Conservation (phyloP, 352 stramenopile genomes). For the Globisporangium apiculatum region DNA sequence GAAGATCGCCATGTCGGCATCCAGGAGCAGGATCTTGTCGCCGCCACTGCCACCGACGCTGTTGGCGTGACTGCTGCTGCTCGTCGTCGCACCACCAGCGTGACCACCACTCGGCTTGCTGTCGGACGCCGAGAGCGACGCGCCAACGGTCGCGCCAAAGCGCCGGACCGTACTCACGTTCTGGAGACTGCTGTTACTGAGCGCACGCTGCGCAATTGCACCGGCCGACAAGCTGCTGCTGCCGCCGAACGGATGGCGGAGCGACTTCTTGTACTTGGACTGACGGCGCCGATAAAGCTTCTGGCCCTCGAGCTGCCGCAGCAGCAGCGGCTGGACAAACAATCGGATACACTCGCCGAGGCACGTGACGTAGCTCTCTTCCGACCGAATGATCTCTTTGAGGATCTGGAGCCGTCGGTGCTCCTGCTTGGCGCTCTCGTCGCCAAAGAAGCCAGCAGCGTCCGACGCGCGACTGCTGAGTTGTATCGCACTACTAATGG, state of each 20-base stretch:
- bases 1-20: constrained; percentile 83
- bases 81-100: too few species aligned
- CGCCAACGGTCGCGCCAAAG: constrained; percentile 15
- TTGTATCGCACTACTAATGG: constrained; percentile 21
- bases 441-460: constrained; percentile 22
- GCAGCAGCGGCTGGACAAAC: constrained; percentile 74
- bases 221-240: constrained; percentile 28
- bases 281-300: constrained; percentile 57
- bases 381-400: constrained; percentile 77
- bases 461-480: constrained; percentile 20
- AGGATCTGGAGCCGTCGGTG: constrained; percentile 65
- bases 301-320: constrained; percentile 73
- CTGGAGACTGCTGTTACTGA: constrained; percentile 44
- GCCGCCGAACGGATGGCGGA: constrained; percentile 41
- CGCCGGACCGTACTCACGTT: constrained; percentile 25
- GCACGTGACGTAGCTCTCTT: constrained; percentile 80
- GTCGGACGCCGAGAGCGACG: constrained; percentile 11
- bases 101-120: constrained; percentile 4
- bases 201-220: constrained; percentile 23
- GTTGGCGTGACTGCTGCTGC: neutral
- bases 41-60: constrained; percentile 1
- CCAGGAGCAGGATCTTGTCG: constrained; percentile 61
- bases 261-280: constrained; percentile 53
- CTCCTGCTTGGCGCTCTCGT: constrained; percentile 53
- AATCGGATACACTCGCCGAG: constrained; percentile 79